A percentile compares a stretch with the other conserved stretches of the same genome.
These are phyloP conservation scores for Microsporum canis DNA, from an alignment of 2,329 filamentous ascomycete genomes.

Conservation along the genomic window DNA sequence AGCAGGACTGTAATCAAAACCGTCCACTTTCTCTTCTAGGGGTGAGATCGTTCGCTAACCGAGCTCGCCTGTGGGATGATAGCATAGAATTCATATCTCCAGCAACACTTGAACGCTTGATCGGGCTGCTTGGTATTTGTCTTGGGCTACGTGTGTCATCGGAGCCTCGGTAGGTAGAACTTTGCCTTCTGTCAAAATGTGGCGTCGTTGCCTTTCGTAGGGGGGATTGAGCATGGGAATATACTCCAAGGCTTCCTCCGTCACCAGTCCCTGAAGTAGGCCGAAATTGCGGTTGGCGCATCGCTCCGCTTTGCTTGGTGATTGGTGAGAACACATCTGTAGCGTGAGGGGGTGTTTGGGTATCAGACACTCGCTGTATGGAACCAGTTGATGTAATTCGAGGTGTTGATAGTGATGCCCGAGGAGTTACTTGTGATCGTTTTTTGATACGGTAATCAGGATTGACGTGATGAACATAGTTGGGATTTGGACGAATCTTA, in stretches of 20 bases:
- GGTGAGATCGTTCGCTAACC: not conserved
- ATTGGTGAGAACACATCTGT: slow-evolving; percentile 26
- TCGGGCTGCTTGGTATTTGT: slow-evolving; percentile 31
- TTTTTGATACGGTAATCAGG: slow-evolving; percentile 44
- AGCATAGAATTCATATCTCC: slow-evolving; percentile 20
- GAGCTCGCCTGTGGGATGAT: not conserved
- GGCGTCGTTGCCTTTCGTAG: slow-evolving; percentile 63
- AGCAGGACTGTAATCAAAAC: slow-evolving; percentile 15
- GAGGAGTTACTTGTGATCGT: slow-evolving; percentile 33
- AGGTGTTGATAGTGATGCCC: slow-evolving; percentile 19
- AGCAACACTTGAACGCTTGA: slow-evolving; percentile 35
- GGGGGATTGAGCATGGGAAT: slow-evolving; percentile 68
- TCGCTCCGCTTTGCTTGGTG: slow-evolving; percentile 31
- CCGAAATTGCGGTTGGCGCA: slow-evolving; percentile 45
- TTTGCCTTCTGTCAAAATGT: slow-evolving; percentile 37
- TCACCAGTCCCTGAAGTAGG: slow-evolving; percentile 40
- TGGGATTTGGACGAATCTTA: slow-evolving; percentile 69
- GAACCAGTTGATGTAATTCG: slow-evolving; percentile 17
- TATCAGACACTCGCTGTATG: slow-evolving; percentile 21
- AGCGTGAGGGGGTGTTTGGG: slow-evolving; percentile 36
- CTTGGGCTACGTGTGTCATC: slow-evolving; percentile 28
- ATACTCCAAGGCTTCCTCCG: slow-evolving; percentile 71
- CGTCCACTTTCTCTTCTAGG: slow-evolving; percentile 21
- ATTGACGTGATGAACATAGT: slow-evolving; percentile 62
- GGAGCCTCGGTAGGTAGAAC: slow-evolving; percentile 32